Evolutionary conservation across 2,329 filamentous ascomycete genomes (phyloP).

Genomic region (Hyphodiscus sp.): DNA sequence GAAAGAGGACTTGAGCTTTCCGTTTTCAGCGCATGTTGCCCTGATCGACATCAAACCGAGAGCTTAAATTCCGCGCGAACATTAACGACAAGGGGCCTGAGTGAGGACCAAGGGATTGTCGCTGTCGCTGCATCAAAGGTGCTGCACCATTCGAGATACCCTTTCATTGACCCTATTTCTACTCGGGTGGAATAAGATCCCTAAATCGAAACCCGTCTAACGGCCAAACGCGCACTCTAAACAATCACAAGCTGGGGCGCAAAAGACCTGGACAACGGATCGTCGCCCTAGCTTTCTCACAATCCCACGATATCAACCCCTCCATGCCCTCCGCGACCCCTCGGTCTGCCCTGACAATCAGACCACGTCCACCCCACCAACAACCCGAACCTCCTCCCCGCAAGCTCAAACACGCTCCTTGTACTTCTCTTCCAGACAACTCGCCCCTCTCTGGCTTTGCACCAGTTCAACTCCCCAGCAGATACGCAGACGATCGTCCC

Average conservation of each 20-base stretch:
- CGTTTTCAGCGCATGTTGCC: background rate
- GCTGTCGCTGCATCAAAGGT: background rate
- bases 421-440: slow-evolving; percentile 22
- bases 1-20: background rate
- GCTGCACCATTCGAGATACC: background rate
- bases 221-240: too few species aligned
- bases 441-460: slow-evolving; percentile 12
- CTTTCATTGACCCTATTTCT: background rate
- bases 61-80: background rate
- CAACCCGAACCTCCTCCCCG: slow-evolving; percentile 9
- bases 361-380: slow-evolving; percentile 16
- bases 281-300: background rate
- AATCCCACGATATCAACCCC: background rate
- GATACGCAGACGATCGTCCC: slow-evolving; percentile 19
- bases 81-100: background rate
- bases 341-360: slow-evolving; percentile 23
- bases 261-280: background rate
- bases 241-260: background rate
- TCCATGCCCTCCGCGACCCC: slow-evolving; percentile 27
- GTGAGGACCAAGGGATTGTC: background rate
- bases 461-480: slow-evolving; percentile 13
- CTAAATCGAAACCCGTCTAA: background rate
- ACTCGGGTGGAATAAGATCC: background rate
- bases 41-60: slow-evolving; percentile 37
- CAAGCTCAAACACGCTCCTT: slow-evolving; percentile 25